phyloP scores from a whole-genome alignment of 108 stramenopile species.

The Nannochloropsis salina region DNA sequence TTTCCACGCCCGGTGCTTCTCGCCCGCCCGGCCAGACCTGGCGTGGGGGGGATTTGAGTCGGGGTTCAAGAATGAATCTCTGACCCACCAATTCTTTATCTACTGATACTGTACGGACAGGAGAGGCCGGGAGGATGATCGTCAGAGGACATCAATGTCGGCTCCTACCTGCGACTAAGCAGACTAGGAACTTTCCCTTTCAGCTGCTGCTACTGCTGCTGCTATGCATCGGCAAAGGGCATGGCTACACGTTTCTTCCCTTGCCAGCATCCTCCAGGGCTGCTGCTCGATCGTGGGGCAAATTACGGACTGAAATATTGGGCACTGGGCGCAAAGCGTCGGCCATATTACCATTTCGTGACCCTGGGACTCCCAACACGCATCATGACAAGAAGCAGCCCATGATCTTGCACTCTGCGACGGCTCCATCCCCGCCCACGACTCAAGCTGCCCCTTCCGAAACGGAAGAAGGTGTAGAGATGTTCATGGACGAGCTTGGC shows the following conservation, averaged over 20 bases:
- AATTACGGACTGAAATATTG: constrained; percentile 17
- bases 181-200: neutral
- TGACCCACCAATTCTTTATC: no score
- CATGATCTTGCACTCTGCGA: neutral
- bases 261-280: constrained; percentile 12
- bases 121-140: neutral
- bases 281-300: neutral
- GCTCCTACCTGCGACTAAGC: neutral
- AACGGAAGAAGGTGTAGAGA: constrained; percentile 15
- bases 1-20: no score
- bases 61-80: no score
- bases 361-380: neutral
- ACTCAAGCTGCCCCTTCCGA: neutral
- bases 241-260: neutral
- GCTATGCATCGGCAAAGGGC: neutral
- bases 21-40: no score
- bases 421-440: constrained; percentile 13
- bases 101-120: no score
- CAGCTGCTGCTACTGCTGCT: neutral
- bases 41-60: no score
- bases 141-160: neutral
- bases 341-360: neutral
- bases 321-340: neutral
- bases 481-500: neutral
- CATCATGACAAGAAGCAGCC: neutral